phyloP scores from a whole-genome alignment of 2,329 filamentous ascomycete genomes.

The Talaromyces albobiverticillius region DNA sequence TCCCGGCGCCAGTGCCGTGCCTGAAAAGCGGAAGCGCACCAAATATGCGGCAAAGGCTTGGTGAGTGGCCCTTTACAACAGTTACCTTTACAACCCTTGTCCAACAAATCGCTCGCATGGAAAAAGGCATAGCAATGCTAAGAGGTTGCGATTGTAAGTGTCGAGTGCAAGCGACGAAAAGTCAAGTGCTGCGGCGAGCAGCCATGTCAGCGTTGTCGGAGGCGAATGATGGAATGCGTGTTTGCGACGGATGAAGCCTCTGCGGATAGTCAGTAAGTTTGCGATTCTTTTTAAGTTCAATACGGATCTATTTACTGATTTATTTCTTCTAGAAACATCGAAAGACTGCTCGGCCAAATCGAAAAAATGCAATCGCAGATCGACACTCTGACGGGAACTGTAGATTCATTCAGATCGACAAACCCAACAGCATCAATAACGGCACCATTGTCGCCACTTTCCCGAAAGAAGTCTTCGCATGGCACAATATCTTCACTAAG shows the following conservation, averaged over 20 bases:
- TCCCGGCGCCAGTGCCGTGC: not conserved
- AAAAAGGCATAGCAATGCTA: no score
- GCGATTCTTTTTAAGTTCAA: not conserved
- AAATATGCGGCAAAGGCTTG: conserved; percentile 14
- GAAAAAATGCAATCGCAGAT: conserved; percentile 63
- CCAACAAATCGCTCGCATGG: no score
- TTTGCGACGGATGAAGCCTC: conserved; percentile 63
- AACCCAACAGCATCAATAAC: conserved; percentile 13
- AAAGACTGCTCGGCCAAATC: conserved; percentile 30
- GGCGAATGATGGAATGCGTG: conserved; percentile 61
- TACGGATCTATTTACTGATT: not conserved
- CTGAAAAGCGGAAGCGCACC: conserved; percentile 11
- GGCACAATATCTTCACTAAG: conserved; percentile 10
- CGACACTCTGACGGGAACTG: conserved; percentile 66
- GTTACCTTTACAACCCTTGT: no score
- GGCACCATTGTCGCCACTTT: not conserved
- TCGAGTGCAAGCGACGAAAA: conserved; percentile 72
- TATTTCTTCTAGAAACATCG: conserved; percentile 21
- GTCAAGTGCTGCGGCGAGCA: conserved; percentile 72
- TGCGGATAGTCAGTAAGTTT: conserved; percentile 5
- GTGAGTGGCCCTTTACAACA: not conserved
- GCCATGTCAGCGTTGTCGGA: conserved; percentile 62
- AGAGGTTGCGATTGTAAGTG: conserved; percentile 53
- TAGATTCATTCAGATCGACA: conserved; percentile 61
- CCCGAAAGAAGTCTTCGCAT: conserved; percentile 5